phyloP scores from a whole-genome alignment of 2,329 filamentous ascomycete genomes.

The Zarea fungicola region DNA sequence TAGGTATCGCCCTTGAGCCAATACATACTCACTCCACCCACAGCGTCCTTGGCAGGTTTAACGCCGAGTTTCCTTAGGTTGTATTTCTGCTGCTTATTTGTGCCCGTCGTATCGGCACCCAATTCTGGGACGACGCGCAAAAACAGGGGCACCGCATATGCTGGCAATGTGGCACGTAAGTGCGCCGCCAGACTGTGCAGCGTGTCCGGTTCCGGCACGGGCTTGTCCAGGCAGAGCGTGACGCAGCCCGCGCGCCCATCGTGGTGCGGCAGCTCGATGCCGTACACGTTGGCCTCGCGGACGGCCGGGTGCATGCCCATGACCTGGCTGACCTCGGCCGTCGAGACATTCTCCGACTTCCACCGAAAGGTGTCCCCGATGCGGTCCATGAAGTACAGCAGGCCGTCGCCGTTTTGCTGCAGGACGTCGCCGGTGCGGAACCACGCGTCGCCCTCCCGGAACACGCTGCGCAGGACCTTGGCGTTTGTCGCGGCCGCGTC shows the following conservation, averaged over 20 bases:
- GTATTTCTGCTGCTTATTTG: constrained; percentile 85
- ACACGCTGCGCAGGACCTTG: constrained; percentile 71
- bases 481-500: constrained; percentile 64
- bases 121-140: constrained; percentile 60
- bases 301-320: constrained; percentile 63
- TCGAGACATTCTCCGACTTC: constrained; percentile 82
- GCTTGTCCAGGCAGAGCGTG: constrained; percentile 53
- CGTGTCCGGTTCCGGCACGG: constrained; percentile 36
- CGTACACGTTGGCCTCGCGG: constrained; percentile 80
- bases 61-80: constrained; percentile 66
- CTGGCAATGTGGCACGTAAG: constrained; percentile 54
- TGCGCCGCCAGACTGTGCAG: constrained; percentile 59
- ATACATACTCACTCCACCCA: constrained; percentile 44
- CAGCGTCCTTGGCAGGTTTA: constrained; percentile 55
- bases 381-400: constrained; percentile 75
- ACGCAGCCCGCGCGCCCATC: constrained; percentile 82
- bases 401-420: constrained; percentile 62
- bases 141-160: constrained; percentile 74
- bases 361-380: constrained; percentile 75
- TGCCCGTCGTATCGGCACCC: constrained; percentile 63
- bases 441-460: constrained; percentile 71
- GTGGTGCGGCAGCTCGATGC: constrained; percentile 71
- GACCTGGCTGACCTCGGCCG: constrained; percentile 72
- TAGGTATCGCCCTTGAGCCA: constrained; percentile 68
- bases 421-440: constrained; percentile 83